These are phyloP conservation scores for Rhinocladiella mackenziei DNA, from an alignment of 2,329 filamentous ascomycete genomes.

Conservation along the genomic window DNA sequence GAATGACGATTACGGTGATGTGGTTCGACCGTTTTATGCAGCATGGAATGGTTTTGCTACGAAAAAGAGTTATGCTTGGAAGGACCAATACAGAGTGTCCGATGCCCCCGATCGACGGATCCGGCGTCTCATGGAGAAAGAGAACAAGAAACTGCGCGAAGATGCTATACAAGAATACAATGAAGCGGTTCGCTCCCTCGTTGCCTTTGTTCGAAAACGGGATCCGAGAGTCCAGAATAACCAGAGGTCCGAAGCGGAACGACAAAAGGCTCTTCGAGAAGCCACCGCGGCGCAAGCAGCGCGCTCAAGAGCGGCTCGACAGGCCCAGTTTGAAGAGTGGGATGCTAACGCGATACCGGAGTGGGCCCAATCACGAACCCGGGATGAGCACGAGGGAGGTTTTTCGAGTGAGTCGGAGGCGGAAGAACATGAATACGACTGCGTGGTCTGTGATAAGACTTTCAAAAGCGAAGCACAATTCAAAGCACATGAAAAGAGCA, in stretches of 20 bases:
- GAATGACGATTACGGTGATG: conserved; percentile 68
- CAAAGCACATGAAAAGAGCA: conserved; percentile 89
- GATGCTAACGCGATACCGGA: conserved; percentile 53
- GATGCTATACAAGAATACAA: conserved; percentile 85
- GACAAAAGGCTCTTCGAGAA: conserved; percentile 71
- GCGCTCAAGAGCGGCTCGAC: conserved; percentile 73
- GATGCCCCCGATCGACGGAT: conserved; percentile 83
- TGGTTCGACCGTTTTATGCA: conserved; percentile 76
- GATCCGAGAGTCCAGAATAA: conserved; percentile 81
- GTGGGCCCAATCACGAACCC: conserved; percentile 60
- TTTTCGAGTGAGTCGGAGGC: conserved; percentile 45
- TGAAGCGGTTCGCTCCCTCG: conserved; percentile 79
- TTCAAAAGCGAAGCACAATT: conserved; percentile 92
- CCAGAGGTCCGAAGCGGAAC: conserved; percentile 71
- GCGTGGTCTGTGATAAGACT: conserved; percentile 59
- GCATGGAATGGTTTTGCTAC: conserved; percentile 79
- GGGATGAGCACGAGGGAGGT: conserved; percentile 49
- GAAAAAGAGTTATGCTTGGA: conserved; percentile 82
- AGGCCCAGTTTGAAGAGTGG: conserved; percentile 58
- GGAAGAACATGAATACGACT: conserved; percentile 57
- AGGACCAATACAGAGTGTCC: conserved; percentile 74
- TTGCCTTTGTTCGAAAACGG: conserved; percentile 83
- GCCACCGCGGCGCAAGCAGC: conserved; percentile 81
- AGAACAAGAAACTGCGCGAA: conserved; percentile 80
- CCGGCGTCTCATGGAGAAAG: conserved; percentile 86